These are phyloP conservation scores for Rhodotorula paludigena DNA, from an alignment of 768 basidiomycete genomes.

Conservation along the genomic window DNA sequence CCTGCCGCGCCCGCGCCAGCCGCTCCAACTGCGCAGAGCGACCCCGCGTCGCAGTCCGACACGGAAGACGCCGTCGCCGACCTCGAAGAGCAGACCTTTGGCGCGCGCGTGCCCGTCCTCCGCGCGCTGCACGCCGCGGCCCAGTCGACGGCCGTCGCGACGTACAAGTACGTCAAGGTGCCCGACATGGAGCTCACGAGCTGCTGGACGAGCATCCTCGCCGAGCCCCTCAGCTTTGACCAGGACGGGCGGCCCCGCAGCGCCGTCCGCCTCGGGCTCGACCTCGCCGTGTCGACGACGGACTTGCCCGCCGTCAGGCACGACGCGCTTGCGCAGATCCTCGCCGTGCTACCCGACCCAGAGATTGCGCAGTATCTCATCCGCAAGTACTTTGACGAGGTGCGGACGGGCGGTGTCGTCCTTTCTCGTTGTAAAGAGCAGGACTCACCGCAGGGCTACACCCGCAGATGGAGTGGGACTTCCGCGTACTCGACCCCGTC, in stretches of 20 bases:
- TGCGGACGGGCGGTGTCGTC: background rate
- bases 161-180: constrained; percentile 14
- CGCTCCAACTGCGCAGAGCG: background rate
- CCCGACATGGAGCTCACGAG: constrained; percentile 28
- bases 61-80: constrained; percentile 35
- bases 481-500: constrained; percentile 21
- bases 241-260: constrained; percentile 34
- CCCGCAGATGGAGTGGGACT: constrained; percentile 35
- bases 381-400: constrained; percentile 20
- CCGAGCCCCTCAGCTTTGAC: constrained; percentile 34
- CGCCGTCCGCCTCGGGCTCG: constrained; percentile 34
- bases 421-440: background rate
- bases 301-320: constrained; percentile 21
- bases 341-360: constrained; percentile 29
- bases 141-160: background rate
- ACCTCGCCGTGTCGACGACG: constrained; percentile 31
- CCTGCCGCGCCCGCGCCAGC: background rate
- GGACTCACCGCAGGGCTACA: background rate
- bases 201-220: constrained; percentile 30
- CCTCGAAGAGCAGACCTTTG: constrained; percentile 36
- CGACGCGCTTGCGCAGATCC: constrained; percentile 28
- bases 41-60: constrained; percentile 7
- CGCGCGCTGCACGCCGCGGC: constrained; percentile 22
- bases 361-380: constrained; percentile 27
- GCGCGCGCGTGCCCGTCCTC: constrained; percentile 27